These are phyloP conservation scores for Purpureocillium lavendulum DNA, from an alignment of 2,329 filamentous ascomycete genomes.

Conservation along the genomic window DNA sequence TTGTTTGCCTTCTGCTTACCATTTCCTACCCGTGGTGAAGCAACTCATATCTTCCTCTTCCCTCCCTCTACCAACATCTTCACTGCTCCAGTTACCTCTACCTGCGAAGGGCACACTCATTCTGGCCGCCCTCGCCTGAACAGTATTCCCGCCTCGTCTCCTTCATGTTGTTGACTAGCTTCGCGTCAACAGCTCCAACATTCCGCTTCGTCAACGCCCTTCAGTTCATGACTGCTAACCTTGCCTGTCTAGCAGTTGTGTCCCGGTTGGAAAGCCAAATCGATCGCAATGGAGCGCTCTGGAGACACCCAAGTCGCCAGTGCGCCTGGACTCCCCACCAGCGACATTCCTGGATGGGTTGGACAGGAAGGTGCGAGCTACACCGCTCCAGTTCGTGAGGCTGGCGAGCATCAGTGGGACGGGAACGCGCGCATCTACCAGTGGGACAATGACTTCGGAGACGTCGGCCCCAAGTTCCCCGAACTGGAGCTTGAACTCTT, in stretches of 20 bases:
- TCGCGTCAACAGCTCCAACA: too few species aligned
- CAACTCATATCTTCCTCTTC: too few species aligned
- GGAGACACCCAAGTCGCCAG: constrained; percentile 3
- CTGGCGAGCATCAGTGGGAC: constrained; percentile 30
- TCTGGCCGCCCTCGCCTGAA: too few species aligned
- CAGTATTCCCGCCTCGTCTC: too few species aligned
- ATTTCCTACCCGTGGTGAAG: too few species aligned
- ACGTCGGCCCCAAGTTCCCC: constrained; percentile 64
- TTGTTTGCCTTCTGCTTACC: too few species aligned
- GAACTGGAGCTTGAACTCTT: constrained; percentile 74
- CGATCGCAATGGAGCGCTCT: constrained; percentile 6
- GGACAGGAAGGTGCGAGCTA: constrained; percentile 41
- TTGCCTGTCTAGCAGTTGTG: background rate
- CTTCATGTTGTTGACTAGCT: too few species aligned
- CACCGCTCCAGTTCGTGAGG: constrained; percentile 13
- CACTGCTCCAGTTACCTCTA: too few species aligned
- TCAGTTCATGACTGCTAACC: too few species aligned
- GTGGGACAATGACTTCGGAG: constrained; percentile 79
- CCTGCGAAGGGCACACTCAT: too few species aligned
- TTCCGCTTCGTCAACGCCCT: too few species aligned
- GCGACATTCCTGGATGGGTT: constrained; percentile 34
- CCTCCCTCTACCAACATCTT: too few species aligned
- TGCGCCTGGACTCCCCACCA: constrained; percentile 10
- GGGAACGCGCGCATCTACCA: constrained; percentile 62
- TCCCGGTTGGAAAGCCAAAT: background rate